Evolutionary conservation across 176 grass and related monocot species (phyloP), one percentile per base, ranked within the genome.

Genomic region (Ensete glaucum): DNA sequence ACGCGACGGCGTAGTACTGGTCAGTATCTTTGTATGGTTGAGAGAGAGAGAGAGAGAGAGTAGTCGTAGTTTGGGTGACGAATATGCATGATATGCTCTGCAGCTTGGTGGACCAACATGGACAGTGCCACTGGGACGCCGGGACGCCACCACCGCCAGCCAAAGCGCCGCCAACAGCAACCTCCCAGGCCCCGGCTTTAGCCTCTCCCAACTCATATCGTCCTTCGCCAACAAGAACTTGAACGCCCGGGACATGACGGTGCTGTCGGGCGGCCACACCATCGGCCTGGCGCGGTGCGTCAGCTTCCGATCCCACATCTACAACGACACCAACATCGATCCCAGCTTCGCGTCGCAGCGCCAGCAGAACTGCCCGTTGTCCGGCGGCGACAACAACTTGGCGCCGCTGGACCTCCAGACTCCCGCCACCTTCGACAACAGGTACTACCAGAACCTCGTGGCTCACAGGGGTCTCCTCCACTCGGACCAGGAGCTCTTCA

Each of bases 251-350:
- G 93, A 90, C 71, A 77, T 96, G 9, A 92, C 93, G 9, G 89
- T 66, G 15, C 89, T 96, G 1, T 96, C 93, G 1, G 93, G 93
- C 5, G 89, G 89, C 29, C 93, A 96, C 87, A 96, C 93, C 1
- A 85, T 96, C 53, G 89, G 89, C 1, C 86, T 23, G 1, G 83
- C 89, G 1, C 90, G 79, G 0, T 92, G 93, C 81, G 14, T 51
- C 58, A 79, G 58, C 17, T 97, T 97, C 83, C 90, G 93, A 11
- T 0, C 43, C 19, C 93, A 73, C 85, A 92, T 97, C 81, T 92
- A 81, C 87, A 81, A 75, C 76, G 90, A 90, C 67, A 64, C 75
- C 12, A 62, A 83, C 75, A 73, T 84, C 53, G 70, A 90, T 73
- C 50, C 83, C 73, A 52, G 54, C 16, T 97, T 92, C 25, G 93